Evolutionary conservation across 306 rosid species (phyloP).

Genomic region (Cucurbita argyrosperma): DNA sequence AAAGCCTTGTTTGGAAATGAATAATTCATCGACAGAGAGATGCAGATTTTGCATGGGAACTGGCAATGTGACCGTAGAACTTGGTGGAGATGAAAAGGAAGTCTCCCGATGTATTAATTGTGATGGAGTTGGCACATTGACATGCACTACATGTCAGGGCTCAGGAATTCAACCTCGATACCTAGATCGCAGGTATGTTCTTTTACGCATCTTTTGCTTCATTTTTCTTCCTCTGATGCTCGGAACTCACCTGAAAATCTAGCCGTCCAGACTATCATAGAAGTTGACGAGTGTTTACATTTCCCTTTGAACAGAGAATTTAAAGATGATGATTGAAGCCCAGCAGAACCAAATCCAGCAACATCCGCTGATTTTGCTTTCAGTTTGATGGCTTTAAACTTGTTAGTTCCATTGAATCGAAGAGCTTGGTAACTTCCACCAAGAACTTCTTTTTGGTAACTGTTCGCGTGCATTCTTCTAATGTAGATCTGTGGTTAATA

Average conservation of each 20-base stretch:
- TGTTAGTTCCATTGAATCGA: background rate
- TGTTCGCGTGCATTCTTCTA: background rate
- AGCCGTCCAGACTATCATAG: background rate
- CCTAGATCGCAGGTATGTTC: slow-evolving; percentile 76
- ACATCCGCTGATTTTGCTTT: slow-evolving; percentile 13
- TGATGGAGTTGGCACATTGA: slow-evolving; percentile 67
- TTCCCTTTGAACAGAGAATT: slow-evolving; percentile 56
- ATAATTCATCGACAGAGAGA: slow-evolving; percentile 37
- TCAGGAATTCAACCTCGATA: slow-evolving; percentile 96
- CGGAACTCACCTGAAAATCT: background rate
- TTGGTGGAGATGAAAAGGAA: slow-evolving; percentile 72
- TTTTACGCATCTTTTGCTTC: background rate
- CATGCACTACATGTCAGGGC: slow-evolving; percentile 98
- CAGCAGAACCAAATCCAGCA: slow-evolving; percentile 8
- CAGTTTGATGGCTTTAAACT: background rate
- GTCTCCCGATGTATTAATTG: slow-evolving; percentile 83
- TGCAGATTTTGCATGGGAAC: slow-evolving; percentile 81
- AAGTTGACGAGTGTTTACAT: background rate
- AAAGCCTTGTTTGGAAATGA: background rate
- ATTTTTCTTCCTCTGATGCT: background rate
- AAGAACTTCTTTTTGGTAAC: background rate
- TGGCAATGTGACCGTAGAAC: slow-evolving; percentile 57
- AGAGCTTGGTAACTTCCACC: background rate
- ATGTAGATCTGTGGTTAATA: slow-evolving; percentile 1
- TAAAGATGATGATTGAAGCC: slow-evolving; percentile 72